Evolutionary conservation across 2,329 filamentous ascomycete genomes (phyloP).

Genomic region (Tolypocladium nubicola): DNA sequence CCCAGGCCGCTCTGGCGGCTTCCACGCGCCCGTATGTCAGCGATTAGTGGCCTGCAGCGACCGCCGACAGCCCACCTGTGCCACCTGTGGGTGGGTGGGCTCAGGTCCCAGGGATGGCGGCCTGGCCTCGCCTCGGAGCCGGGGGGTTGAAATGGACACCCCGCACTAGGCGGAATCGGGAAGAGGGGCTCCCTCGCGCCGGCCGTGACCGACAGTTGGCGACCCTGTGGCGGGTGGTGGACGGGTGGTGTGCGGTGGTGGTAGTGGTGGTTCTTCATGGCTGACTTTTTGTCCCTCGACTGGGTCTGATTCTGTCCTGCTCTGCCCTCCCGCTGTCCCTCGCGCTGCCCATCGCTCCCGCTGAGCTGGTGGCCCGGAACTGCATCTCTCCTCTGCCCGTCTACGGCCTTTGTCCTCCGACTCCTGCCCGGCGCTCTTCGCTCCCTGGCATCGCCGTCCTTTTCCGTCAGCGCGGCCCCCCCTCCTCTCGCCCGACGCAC

Average conservation of each 20-base stretch:
- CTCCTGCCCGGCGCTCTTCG: not conserved
- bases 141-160: constrained; percentile 6
- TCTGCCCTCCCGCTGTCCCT: not conserved
- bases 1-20: no score
- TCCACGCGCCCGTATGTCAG: no score
- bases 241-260: not conserved
- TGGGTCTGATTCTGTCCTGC: not conserved
- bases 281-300: not conserved
- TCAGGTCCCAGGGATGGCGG: no score
- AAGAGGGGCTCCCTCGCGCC: constrained; percentile 9
- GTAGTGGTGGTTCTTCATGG: not conserved
- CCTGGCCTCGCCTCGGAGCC: not conserved
- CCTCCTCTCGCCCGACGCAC: not conserved
- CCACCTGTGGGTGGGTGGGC: not conserved
- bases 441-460: not conserved
- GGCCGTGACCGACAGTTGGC: not conserved
- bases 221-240: not conserved
- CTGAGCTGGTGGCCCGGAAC: not conserved
- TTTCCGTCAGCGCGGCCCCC: not conserved
- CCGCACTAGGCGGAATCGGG: constrained; percentile 17
- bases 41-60: not conserved
- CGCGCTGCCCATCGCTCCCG: not conserved
- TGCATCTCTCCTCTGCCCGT: not conserved
- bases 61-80: not conserved
- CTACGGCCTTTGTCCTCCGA: not conserved